Conservation (phyloP, 1,284 basidiomycete species). For the Apiotrichum montevideense region DNA sequence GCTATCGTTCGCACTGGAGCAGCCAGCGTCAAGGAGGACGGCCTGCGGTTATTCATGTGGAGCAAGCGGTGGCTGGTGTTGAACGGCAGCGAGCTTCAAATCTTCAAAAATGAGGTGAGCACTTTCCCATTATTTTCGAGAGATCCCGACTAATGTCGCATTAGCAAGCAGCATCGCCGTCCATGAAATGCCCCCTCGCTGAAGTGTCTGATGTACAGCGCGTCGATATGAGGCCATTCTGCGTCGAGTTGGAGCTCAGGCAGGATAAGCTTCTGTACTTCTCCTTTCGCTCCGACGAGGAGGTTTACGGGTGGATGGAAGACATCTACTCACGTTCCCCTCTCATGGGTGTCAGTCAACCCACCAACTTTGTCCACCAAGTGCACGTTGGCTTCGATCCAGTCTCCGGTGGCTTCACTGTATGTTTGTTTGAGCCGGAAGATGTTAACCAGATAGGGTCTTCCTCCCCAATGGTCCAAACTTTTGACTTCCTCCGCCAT, state of each 20-base stretch:
- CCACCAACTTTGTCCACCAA: constrained; percentile 96
- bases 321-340: constrained; percentile 91
- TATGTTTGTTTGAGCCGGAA: constrained; percentile 43
- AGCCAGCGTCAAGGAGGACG: constrained; percentile 82
- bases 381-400: constrained; percentile 98
- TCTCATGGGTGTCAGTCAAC: constrained; percentile 84
- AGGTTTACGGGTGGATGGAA: constrained; percentile 94
- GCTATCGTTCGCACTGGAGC: constrained; percentile 50
- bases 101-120: constrained; percentile 88
- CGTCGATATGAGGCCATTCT: constrained; percentile 88
- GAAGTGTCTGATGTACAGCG: constrained; percentile 84
- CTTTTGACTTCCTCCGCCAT: constrained; percentile 93
- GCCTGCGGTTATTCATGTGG: constrained; percentile 77
- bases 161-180: constrained; percentile 34
- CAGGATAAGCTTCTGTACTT: constrained; percentile 56
- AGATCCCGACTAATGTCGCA: not conserved
- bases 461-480: constrained; percentile 95
- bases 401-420: constrained; percentile 85
- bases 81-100: constrained; percentile 69
- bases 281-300: constrained; percentile 79
- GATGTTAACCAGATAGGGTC: constrained; percentile 55
- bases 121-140: not conserved
- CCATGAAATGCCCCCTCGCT: constrained; percentile 49
- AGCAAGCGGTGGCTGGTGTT: constrained; percentile 84
- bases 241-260: constrained; percentile 75